Conservation (phyloP, 164 flowering plant species). For the Hamamelis virginiana region DNA sequence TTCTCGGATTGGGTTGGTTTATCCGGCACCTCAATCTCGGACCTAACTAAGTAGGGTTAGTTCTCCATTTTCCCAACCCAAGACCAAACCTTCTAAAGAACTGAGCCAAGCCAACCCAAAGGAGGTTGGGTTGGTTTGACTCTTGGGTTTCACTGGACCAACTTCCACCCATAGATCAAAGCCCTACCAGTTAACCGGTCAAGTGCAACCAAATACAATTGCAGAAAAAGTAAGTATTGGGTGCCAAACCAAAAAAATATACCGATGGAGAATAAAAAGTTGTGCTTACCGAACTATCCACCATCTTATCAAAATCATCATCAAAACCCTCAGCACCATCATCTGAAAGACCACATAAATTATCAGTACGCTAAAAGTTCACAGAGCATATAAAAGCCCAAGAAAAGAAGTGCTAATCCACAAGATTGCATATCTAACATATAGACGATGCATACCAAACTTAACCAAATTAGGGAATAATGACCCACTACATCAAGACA, state of each 20-base stretch:
- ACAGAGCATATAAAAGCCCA: neutral
- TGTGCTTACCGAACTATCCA: conserved; percentile 62
- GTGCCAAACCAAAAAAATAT: neutral
- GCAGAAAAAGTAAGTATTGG: neutral
- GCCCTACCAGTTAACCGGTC: too few relatives aligned
- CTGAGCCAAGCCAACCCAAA: too few relatives aligned
- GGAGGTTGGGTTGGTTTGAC: too few relatives aligned
- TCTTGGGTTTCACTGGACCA: too few relatives aligned
- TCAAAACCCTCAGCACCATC: conserved; percentile 63
- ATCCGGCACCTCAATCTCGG: too few relatives aligned
- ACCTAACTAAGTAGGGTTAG: too few relatives aligned
- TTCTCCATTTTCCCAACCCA: too few relatives aligned
- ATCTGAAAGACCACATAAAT: conserved; percentile 37
- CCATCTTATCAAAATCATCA: conserved; percentile 89
- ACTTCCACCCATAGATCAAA: too few relatives aligned
- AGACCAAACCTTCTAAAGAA: too few relatives aligned
- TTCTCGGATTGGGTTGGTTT: too few relatives aligned
- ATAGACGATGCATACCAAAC: neutral
- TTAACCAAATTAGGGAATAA: neutral
- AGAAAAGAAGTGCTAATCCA: neutral
- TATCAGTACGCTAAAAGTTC: neutral
- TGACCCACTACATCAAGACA: neutral
- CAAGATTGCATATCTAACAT: neutral
- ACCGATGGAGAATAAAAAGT: neutral
- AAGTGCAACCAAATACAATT: neutral